Percentiles rank a stretch among this genome's conserved stretches.
phyloP scores from a whole-genome alignment of 2,329 filamentous ascomycete genomes.

The Beauveria medogensis region DNA sequence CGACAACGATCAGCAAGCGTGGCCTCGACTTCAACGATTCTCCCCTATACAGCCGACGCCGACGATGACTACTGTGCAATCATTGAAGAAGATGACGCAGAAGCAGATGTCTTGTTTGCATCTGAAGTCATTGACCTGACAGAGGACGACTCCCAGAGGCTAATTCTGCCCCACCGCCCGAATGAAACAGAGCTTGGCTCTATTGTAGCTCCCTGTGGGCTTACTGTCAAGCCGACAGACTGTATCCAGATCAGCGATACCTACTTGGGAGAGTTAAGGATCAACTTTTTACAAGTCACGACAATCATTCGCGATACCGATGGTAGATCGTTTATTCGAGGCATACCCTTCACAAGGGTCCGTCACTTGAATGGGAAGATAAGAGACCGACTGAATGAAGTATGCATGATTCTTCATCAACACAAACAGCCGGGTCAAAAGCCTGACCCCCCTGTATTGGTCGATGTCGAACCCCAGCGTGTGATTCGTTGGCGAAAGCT shows the following conservation, averaged over 20 bases:
- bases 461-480: slow-evolving; percentile 32
- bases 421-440: slow-evolving; percentile 33
- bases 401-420: slow-evolving; percentile 29
- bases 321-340: slow-evolving; percentile 25
- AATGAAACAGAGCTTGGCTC: slow-evolving; percentile 18
- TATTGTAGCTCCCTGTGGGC: slow-evolving; percentile 8
- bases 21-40: neutral
- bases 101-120: slow-evolving; percentile 5
- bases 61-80: neutral
- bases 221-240: slow-evolving; percentile 16
- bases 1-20: neutral
- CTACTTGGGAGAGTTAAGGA: slow-evolving; percentile 16
- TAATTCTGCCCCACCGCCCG: slow-evolving; percentile 13
- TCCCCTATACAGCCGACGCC: neutral
- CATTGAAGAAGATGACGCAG: neutral
- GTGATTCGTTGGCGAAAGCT: slow-evolving; percentile 37
- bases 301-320: slow-evolving; percentile 26
- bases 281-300: slow-evolving; percentile 35
- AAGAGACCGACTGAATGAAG: slow-evolving; percentile 32
- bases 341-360: slow-evolving; percentile 29
- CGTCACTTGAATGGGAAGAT: slow-evolving; percentile 29
- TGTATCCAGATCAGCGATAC: slow-evolving; percentile 22
- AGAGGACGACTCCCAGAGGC: slow-evolving; percentile 15
- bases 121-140: slow-evolving; percentile 29
- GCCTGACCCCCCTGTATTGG: slow-evolving; percentile 26